These are phyloP conservation scores for Cichorium intybus DNA, from an alignment of 140 eudicot species.

Conservation along the genomic window DNA sequence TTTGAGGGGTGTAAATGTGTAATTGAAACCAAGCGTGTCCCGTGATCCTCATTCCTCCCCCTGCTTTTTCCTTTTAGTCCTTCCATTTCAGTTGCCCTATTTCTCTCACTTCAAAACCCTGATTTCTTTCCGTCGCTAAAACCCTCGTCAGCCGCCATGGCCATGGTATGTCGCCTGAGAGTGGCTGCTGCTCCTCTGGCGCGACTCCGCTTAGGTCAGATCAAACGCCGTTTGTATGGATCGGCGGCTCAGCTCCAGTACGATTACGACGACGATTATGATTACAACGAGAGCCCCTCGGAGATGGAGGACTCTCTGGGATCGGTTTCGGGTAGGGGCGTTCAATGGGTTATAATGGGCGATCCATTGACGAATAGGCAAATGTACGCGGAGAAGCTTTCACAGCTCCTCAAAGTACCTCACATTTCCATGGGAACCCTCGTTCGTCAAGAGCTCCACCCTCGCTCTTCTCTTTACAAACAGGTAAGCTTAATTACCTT, in stretches of 20 bases:
- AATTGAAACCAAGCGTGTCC: neutral
- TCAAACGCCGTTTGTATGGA: slow-evolving; percentile 47
- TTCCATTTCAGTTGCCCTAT: slow-evolving; percentile 22
- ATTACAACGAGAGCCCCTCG: slow-evolving; percentile 26
- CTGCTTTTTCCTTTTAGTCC: neutral
- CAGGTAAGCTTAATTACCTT: slow-evolving; percentile 39
- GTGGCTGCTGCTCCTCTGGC: slow-evolving; percentile 32
- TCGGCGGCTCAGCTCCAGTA: slow-evolving; percentile 76
- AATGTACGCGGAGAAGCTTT: slow-evolving; percentile 71
- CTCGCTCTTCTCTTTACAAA: slow-evolving; percentile 70
- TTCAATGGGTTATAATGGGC: slow-evolving; percentile 93
- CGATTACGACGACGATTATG: slow-evolving; percentile 51
- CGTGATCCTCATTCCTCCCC: neutral
- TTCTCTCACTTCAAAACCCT: slow-evolving; percentile 30
- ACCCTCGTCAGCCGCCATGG: slow-evolving; percentile 63
- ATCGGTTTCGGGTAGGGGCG: slow-evolving; percentile 71
- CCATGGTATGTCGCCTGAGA: slow-evolving; percentile 55
- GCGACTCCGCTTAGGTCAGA: slow-evolving; percentile 18
- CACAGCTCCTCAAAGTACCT: slow-evolving; percentile 79
- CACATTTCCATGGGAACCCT: slow-evolving; percentile 89
- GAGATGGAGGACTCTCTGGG: slow-evolving; percentile 58
- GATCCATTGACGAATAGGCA: slow-evolving; percentile 79
- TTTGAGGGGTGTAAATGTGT: slow-evolving; percentile 13
- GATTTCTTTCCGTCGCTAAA: slow-evolving; percentile 18
- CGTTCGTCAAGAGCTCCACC: slow-evolving; percentile 87